Base-by-base conservation (phyloP, 176 grass and related monocot species). In the Eleusine indica region DNA sequence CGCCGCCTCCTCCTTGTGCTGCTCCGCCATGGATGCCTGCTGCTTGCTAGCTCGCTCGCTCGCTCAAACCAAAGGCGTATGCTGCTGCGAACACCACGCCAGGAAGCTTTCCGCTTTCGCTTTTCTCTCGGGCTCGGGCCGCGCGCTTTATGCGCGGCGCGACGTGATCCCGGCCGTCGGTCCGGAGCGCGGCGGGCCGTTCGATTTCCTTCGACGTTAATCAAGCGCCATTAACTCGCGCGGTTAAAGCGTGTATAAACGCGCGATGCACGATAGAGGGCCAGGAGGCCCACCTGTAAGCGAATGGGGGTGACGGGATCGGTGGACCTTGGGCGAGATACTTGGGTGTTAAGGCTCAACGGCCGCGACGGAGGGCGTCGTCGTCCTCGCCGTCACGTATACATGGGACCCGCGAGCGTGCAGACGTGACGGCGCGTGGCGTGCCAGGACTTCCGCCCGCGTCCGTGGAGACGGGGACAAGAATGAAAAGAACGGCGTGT, bases 1-100 rank as follows among this genome's bases (percentile, higher is more conserved):
- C 87, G 80, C 13, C 67, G 89, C 78, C 73, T 82, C 82, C 72
- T 90, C 86, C 44, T 88, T 92, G 76, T 92, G 90, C 73, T 91
- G 77, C 77, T 92, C 94, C 83, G 90, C 82, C 94, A 97, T 97
- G 32, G 32, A 35, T 35, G 84, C 53, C 74, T 9, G 42, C 21
- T 6, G 53, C 53, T 57, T 57, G 53, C 53, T 44, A 32, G 32
- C 73, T 56, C 68, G 63, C 61, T 68, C 42, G 32, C 73, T 56
- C 68, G 63, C 61, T 68, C 51, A 46, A 3, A 71, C 63, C 51
- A 44, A 3, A 77, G 44, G 17, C 68, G 42, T 4, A 21, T 52
- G 41, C 77, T 57, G 41, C 38, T 57, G 58, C 21, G n/a, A 62
- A 62, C 57, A 41, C 78, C 19, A 68, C 73, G 5, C 19, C 62